phyloP scores from a whole-genome alignment of 768 basidiomycete genomes.

The Russula griseocarnosa region DNA sequence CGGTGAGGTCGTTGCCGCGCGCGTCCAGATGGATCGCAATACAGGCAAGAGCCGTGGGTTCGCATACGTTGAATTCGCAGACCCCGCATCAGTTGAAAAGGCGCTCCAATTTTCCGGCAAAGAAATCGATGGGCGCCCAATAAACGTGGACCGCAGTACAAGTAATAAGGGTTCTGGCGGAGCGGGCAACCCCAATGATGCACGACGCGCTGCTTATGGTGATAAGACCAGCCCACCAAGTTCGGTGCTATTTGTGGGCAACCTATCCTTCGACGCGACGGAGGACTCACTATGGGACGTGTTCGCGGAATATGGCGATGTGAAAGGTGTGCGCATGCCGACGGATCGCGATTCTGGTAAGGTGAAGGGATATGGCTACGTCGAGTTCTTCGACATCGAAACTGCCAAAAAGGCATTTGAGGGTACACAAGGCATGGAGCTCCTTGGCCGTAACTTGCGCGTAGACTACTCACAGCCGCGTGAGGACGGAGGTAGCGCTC shows the following conservation, averaged over 20 bases:
- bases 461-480: slow-evolving; percentile 75
- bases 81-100: slow-evolving; percentile 67
- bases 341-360: slow-evolving; percentile 88
- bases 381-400: slow-evolving; percentile 83
- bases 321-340: slow-evolving; percentile 84
- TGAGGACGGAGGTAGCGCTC: slow-evolving; percentile 54
- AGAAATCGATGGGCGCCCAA: slow-evolving; percentile 87
- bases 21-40: slow-evolving; percentile 81
- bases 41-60: slow-evolving; percentile 82
- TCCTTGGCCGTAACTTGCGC: slow-evolving; percentile 77
- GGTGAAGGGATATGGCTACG: slow-evolving; percentile 95
- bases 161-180: slow-evolving; percentile 46
- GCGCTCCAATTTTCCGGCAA: slow-evolving; percentile 77
- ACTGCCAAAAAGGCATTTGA: slow-evolving; percentile 77
- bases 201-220: slow-evolving; percentile 71
- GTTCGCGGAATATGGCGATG: slow-evolving; percentile 81
- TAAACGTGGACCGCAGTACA: slow-evolving; percentile 81
- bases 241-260: slow-evolving; percentile 83
- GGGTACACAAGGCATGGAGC: slow-evolving; percentile 62
- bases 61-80: slow-evolving; percentile 76
- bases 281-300: slow-evolving; percentile 88
- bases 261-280: slow-evolving; percentile 71
- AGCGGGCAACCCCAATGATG: slow-evolving; percentile 44
- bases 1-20: slow-evolving; percentile 86
- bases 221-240: slow-evolving; percentile 67